Evolutionary conservation across 768 basidiomycete species (phyloP).

Genomic region (Phylloporus scabripes): DNA sequence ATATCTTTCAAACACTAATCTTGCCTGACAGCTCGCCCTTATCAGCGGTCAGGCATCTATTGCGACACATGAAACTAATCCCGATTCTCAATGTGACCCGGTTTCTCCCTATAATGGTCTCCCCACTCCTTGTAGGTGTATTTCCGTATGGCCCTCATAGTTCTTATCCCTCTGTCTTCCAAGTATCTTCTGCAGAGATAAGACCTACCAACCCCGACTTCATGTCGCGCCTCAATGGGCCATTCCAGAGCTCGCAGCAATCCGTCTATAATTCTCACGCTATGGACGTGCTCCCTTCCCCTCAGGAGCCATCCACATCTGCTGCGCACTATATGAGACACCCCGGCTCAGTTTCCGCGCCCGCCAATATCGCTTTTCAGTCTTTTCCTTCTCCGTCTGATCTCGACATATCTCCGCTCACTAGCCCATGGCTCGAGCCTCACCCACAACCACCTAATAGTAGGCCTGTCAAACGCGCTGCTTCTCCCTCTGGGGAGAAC

Average conservation of each 20-base stretch:
- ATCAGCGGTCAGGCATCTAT: slow-evolving; percentile 43
- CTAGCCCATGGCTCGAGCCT: slow-evolving; percentile 76
- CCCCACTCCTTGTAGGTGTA: slow-evolving; percentile 59
- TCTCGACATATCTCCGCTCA: slow-evolving; percentile 71
- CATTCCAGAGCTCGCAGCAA: slow-evolving; percentile 33
- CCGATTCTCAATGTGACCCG: slow-evolving; percentile 33
- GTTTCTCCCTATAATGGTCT: slow-evolving; percentile 43
- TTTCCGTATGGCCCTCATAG: slow-evolving; percentile 5
- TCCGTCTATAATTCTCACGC: slow-evolving; percentile 22
- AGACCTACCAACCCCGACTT: slow-evolving; percentile 56
- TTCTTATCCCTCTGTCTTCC: slow-evolving; percentile 10
- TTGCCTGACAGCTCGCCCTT: slow-evolving; percentile 52
- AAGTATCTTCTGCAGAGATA: slow-evolving; percentile 63
- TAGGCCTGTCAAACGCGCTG: slow-evolving; percentile 44
- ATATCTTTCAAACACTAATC: slow-evolving; percentile 9
- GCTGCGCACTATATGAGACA: slow-evolving; percentile 27
- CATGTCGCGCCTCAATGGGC: slow-evolving; percentile 56
- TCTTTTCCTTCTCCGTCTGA: slow-evolving; percentile 45
- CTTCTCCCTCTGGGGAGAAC: slow-evolving; percentile 56
- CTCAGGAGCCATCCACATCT: slow-evolving; percentile 27
- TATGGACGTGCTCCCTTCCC: slow-evolving; percentile 26
- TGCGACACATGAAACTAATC: slow-evolving; percentile 34
- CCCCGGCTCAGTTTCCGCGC: slow-evolving; percentile 55
- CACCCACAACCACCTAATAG: slow-evolving; percentile 34
- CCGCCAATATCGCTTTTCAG: slow-evolving; percentile 68